Base-by-base conservation (phyloP, 306 rosid species). In the Rosa lucieae region DNA sequence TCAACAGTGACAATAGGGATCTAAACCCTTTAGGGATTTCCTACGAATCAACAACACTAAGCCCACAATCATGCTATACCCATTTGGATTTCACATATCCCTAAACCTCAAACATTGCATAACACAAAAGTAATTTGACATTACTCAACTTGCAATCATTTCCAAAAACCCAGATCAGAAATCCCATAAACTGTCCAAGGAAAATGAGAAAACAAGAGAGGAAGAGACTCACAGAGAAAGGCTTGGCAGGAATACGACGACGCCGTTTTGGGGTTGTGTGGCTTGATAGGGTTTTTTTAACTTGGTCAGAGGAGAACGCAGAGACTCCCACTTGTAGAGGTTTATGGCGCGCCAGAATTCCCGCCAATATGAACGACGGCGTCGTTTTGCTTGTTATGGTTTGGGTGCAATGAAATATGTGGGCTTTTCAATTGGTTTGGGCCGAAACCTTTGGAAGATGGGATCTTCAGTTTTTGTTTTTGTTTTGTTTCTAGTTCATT, bases 221-320 rank as follows among this genome's bases (percentile, higher is more conserved):
- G 43, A 61, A 13, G 67, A 39, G 20, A 73, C 77, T n/a, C 55
- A 74, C 68, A 5, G 6, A 39, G 20, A 13, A 3, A 14, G 11
- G 14, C 37, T 39, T 39, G 23, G 77, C 21, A 37, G 67, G 39
- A 23, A 1, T 20, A 37, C 4, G 7, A 21, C 15, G 67, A 10
- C 53, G 77, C 18, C 14, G 77, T 73, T 13, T 5, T 39, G 20
- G 1, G n/a, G 32, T 18, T 73, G 18, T 53, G 12, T 5, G 39
- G 26, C 7, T 73, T 14, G 77, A 46, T 40, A 55, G 77, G 77
- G 77, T 74, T 74, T 55, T 74, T 74, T 55, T 3, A 14, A 58
- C 13, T 29, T 53, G 59, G 59, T 53, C 21, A 53, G n/a, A 17
- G 59, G 59, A 48, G 12, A 49, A 49, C 18, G 53, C 52, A 11